Evolutionary conservation across 345 rosid species (phyloP).

Genomic region (Corymbia maculata): DNA sequence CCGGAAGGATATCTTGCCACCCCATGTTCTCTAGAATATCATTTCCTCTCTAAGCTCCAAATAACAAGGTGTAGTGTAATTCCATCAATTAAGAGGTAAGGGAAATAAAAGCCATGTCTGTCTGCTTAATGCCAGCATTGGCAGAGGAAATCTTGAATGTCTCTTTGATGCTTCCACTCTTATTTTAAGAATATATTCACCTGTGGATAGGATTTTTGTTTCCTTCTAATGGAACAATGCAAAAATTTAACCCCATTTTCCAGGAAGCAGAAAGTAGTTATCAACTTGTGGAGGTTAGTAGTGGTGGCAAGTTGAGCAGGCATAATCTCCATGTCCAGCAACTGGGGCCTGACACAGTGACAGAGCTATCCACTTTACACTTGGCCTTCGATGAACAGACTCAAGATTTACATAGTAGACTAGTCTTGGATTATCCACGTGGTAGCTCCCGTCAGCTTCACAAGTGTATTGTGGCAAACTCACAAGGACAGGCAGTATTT

Average conservation of each 20-base stretch:
- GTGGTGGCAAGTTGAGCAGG: conserved; percentile 87
- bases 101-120: neutral
- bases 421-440: conserved; percentile 84
- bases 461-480: conserved; percentile 90
- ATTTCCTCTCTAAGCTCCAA: neutral
- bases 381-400: conserved; percentile 63
- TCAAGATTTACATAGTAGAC: conserved; percentile 80
- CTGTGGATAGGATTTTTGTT: neutral
- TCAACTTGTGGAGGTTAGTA: conserved; percentile 84
- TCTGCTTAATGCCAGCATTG: neutral
- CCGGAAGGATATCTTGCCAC: neutral
- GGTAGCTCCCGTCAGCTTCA: conserved; percentile 79
- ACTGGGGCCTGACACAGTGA: conserved; percentile 77
- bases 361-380: conserved; percentile 74
- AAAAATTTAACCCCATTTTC: neutral
- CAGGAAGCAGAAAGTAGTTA: conserved; percentile 72
- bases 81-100: neutral
- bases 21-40: neutral
- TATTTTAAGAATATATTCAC: too few species aligned
- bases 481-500: conserved; percentile 85
- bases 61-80: neutral
- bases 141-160: neutral
- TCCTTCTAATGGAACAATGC: neutral
- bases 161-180: neutral
- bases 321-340: conserved; percentile 91